Evolutionary conservation across 371 early-diverging fungal genomes (phyloP).

Genomic region (Funneliformis caledonium): DNA sequence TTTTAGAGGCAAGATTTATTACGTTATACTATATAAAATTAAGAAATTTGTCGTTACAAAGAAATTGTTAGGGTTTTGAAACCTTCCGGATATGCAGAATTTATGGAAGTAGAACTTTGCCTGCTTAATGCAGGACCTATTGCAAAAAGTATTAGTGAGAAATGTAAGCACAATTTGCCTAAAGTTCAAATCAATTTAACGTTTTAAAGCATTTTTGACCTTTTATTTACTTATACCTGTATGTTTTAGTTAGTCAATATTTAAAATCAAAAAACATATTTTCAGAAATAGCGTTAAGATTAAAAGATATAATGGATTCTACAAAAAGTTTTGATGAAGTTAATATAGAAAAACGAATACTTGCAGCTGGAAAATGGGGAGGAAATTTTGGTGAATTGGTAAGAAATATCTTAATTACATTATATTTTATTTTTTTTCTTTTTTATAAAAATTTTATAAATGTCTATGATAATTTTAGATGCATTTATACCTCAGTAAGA

Average conservation of each 20-base stretch:
- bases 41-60: not conserved
- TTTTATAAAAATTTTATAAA: not conserved
- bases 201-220: no score
- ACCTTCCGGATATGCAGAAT: slow-evolving; percentile 1
- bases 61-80: slow-evolving; percentile 1
- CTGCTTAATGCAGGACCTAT: not conserved
- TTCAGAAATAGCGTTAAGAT: not conserved
- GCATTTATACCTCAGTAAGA: not conserved
- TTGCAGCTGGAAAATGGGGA: not conserved
- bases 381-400: slow-evolving; percentile 17
- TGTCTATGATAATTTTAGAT: not conserved
- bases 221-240: not conserved
- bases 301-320: not conserved
- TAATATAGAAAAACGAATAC: not conserved
- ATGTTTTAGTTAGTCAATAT: not conserved
- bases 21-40: no score
- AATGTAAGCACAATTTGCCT: not conserved
- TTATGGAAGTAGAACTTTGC: not conserved
- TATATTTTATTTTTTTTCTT: not conserved
- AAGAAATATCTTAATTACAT: not conserved
- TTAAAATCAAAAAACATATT: not conserved
- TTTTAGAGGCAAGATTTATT: no score
- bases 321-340: not conserved
- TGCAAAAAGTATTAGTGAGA: not conserved
- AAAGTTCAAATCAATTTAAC: not conserved